Conservation (phyloP, 805 yeast genomes). For the Saccharomycopsis javanensis region DNA sequence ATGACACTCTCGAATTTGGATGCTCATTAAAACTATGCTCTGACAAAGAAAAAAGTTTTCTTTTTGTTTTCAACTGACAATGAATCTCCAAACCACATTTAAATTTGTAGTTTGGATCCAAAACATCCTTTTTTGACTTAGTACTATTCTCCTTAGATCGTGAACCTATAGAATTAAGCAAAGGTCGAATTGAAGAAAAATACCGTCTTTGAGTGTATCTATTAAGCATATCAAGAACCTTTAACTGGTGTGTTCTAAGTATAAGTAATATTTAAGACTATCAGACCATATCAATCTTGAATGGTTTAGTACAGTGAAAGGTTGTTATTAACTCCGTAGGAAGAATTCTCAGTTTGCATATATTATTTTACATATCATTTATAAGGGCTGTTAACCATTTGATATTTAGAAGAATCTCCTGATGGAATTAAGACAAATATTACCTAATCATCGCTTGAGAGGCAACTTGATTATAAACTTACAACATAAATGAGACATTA, state of each 20-base stretch:
- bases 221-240: not conserved
- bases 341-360: too few relatives aligned
- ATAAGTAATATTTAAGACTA: too few relatives aligned
- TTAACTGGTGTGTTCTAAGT: too few relatives aligned
- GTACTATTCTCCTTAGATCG: not conserved
- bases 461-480: too few relatives aligned
- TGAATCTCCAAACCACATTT: slow-evolving; percentile 92
- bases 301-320: too few relatives aligned
- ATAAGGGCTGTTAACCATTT: not conserved
- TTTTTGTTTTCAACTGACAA: slow-evolving; percentile 67
- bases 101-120: slow-evolving; percentile 29
- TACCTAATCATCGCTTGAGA: too few relatives aligned
- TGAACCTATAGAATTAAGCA: not conserved
- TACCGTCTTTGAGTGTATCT: not conserved
- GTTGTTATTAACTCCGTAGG: too few relatives aligned
- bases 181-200: not conserved
- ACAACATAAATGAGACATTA: slow-evolving; percentile 9
- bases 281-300: too few relatives aligned
- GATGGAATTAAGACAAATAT: too few relatives aligned
- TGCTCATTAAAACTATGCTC: slow-evolving; percentile 34
- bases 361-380: not conserved
- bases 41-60: slow-evolving; percentile 69
- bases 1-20: slow-evolving; percentile 68
- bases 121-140: not conserved
- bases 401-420: too few relatives aligned